Base-by-base conservation (phyloP, 352 stramenopile genomes). In the Phytophthora capsici region DNA sequence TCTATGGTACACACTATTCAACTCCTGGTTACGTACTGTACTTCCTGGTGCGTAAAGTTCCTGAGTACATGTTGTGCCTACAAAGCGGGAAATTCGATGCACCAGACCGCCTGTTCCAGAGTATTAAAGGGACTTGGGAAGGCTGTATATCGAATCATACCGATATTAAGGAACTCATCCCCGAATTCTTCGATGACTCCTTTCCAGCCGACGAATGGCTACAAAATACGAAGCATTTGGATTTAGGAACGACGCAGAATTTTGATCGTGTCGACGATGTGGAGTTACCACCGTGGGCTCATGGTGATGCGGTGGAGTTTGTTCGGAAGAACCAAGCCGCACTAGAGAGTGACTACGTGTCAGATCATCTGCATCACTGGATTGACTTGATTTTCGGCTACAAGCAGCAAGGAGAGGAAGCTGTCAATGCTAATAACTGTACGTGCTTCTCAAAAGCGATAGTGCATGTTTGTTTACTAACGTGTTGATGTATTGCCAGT, bases 111-210 rank as follows among this genome's bases (percentile, higher is more conserved):
- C 80, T 99, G 12, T 99, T 99, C 65, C 91, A 84, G 32, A 98
- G 89, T 55, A 89, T 99, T 41, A 68, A 90, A 23, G 70, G 85
- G 32, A 98, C 96, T 12, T 99, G 95, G 90, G 84, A 98, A 19
- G 85, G 84, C 23, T 91, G 82, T 32, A 16, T 88, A 9, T 86
- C 77, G 19, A 94, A 90, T 44, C 89, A 97, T 28, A 91, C 92
- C 1, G 98, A 99, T 73, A 84, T 99, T 6, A 99, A 99, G 77
- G 98, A 99, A 75, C 80, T 99, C 12, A 99, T 98, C 32, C 97
- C 98, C 1, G 97, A 99, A 77, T 99, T 98, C 77, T 99, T 98
- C 68, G 96, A 96, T 32, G 90, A 89, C 17, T 80, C 89, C 25
- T 79, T 96, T 8, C 57, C 72, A 26, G 63, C 82, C 4, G 73